phyloP scores from a whole-genome alignment of 495 filamentous ascomycete genomes.

The Penicillium manginii region DNA sequence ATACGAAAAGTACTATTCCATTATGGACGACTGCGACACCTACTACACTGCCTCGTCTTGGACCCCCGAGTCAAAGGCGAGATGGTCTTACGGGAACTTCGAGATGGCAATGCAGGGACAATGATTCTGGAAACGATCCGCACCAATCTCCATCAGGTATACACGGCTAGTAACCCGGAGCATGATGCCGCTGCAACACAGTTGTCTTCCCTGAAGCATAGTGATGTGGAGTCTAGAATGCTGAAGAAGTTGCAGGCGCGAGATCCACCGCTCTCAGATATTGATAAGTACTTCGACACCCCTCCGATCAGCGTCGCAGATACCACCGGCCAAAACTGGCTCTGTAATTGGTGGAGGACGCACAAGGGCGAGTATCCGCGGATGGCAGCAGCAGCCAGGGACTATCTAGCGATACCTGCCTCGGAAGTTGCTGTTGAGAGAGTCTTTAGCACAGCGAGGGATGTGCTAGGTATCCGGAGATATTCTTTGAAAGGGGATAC shows the following conservation, averaged over 20 bases:
- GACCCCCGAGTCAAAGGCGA: slow-evolving; percentile 15
- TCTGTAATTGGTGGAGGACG: slow-evolving; percentile 14
- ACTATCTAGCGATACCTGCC: slow-evolving; percentile 16
- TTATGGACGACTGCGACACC: slow-evolving; percentile 10
- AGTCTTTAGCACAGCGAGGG: background rate
- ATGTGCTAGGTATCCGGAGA: slow-evolving; percentile 16
- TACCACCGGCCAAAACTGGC: slow-evolving; percentile 3
- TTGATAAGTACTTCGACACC: slow-evolving; percentile 14
- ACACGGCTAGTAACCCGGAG: background rate
- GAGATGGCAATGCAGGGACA: slow-evolving; percentile 5
- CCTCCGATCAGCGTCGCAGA: background rate
- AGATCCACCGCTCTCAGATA: slow-evolving; percentile 9
- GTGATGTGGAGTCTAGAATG: background rate
- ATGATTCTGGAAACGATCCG: background rate
- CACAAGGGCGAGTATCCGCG: slow-evolving; percentile 11
- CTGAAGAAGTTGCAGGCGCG: slow-evolving; percentile 6
- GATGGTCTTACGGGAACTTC: slow-evolving; percentile 9
- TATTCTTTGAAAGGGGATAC: slow-evolving; percentile 16
- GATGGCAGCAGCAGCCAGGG: slow-evolving; percentile 17
- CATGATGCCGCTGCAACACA: background rate
- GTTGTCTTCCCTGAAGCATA: background rate
- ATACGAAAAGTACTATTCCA: slow-evolving; percentile 6
- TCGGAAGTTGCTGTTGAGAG: slow-evolving; percentile 5
- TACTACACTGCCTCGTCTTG: slow-evolving; percentile 15
- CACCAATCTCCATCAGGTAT: background rate